phyloP scores from a whole-genome alignment of 768 basidiomycete species.

The Gloeopeniophorella convolvens region DNA sequence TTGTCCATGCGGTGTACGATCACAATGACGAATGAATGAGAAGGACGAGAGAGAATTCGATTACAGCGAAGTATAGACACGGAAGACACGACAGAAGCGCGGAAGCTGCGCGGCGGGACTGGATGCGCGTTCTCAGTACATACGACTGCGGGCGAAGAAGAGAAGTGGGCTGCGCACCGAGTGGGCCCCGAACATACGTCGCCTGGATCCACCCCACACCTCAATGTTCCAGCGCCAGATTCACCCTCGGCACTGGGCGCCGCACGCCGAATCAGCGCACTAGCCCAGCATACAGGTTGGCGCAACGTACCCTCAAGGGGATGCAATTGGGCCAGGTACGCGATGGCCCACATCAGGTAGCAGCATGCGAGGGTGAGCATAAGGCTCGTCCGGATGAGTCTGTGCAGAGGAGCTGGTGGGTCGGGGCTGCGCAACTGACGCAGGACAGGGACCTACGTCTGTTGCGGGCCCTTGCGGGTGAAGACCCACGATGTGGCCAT shows the following conservation, averaged over 20 bases:
- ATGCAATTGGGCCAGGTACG: conserved; percentile 92
- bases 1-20: no score
- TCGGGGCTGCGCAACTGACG: background rate
- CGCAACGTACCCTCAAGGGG: conserved; percentile 70
- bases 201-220: no score
- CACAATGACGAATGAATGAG: no score
- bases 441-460: conserved; percentile 58
- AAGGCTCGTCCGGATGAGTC: conserved; percentile 75
- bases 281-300: background rate
- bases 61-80: background rate
- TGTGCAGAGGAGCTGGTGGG: conserved; percentile 27
- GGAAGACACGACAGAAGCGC: background rate
- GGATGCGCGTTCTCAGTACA: no score
- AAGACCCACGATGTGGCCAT: conserved; percentile 61
- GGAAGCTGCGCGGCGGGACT: no score
- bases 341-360: conserved; percentile 96
- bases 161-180: no score
- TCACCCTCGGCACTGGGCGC: conserved; percentile 17
- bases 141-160: no score
- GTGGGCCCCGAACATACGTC: conserved; percentile 3
- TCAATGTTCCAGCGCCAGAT: conserved; percentile 20
- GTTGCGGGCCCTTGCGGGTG: conserved; percentile 81
- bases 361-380: conserved; percentile 75
- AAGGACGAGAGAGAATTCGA: no score
- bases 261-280: background rate